Conservation (phyloP, 257 asterid species). For the Solanum clarkiae region DNA sequence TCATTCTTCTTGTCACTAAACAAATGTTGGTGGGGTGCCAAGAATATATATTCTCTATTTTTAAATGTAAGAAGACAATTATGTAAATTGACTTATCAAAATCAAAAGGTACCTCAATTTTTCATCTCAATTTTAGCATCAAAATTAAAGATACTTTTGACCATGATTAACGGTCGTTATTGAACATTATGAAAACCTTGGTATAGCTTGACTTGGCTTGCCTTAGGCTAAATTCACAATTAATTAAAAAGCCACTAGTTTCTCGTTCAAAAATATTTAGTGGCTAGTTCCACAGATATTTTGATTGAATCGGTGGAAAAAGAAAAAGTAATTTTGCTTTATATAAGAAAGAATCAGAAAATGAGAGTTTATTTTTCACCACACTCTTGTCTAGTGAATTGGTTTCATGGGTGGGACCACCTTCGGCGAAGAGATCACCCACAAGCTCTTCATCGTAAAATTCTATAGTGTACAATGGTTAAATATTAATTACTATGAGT, state of each 20-base stretch:
- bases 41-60: background rate
- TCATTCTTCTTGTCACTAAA: background rate
- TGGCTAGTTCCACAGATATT: fast-evolving
- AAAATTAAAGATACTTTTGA: background rate
- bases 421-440: no score
- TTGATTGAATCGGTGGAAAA: background rate
- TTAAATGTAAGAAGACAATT: background rate
- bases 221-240: background rate
- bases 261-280: background rate
- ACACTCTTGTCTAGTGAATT: background rate
- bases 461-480: no score
- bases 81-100: background rate
- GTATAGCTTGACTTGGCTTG: background rate
- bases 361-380: no score
- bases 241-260: background rate
- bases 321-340: background rate
- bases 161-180: background rate
- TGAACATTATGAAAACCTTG: background rate
- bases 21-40: background rate
- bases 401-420: no score
- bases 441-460: no score
- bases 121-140: background rate
- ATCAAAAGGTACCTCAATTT: background rate
- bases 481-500: no score
- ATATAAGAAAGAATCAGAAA: background rate